Conservation (phyloP, 352 stramenopile species). For the Plasmopara viticola region DNA sequence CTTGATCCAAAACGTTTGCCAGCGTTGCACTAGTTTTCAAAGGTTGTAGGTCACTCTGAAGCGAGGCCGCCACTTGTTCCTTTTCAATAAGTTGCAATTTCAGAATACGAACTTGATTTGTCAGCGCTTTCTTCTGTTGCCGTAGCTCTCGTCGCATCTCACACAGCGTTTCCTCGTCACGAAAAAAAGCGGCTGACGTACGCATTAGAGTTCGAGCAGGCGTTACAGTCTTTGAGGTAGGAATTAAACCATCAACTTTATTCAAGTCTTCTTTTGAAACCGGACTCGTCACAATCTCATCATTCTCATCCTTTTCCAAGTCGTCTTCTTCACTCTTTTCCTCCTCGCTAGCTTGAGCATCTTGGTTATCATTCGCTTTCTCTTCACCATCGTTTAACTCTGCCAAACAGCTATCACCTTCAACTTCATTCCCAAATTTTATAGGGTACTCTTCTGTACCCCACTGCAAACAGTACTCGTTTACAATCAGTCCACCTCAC, state of each 20-base stretch:
- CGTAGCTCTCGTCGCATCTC: conserved; percentile 34
- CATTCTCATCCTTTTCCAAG: background rate
- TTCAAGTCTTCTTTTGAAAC: background rate
- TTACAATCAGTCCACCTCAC: background rate
- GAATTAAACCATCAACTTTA: background rate
- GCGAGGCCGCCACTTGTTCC: conserved; percentile 21
- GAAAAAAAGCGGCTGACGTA: conserved; percentile 34
- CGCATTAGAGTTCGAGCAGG: conserved; percentile 19
- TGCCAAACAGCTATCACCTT: conserved; percentile 6
- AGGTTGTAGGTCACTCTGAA: conserved; percentile 45
- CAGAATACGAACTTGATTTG: conserved; percentile 27
- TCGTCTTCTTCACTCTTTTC: background rate
- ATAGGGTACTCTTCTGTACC: conserved; percentile 21
- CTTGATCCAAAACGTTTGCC: conserved; percentile 19
- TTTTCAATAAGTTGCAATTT: conserved; percentile 28
- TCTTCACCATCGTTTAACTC: conserved; percentile 14
- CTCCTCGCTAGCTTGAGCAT: too few relatives aligned
- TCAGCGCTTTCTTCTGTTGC: conserved; percentile 34
- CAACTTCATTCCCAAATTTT: conserved; percentile 9
- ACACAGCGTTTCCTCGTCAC: conserved; percentile 41
- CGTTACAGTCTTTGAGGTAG: conserved; percentile 2
- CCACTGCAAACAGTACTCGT: conserved; percentile 7
- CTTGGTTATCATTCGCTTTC: conserved; percentile 11
- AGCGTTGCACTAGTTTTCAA: conserved; percentile 57
- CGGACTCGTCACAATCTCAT: background rate